Base-by-base conservation (phyloP, 2,329 filamentous ascomycete species). In the Emericellopsis cladophorae region DNA sequence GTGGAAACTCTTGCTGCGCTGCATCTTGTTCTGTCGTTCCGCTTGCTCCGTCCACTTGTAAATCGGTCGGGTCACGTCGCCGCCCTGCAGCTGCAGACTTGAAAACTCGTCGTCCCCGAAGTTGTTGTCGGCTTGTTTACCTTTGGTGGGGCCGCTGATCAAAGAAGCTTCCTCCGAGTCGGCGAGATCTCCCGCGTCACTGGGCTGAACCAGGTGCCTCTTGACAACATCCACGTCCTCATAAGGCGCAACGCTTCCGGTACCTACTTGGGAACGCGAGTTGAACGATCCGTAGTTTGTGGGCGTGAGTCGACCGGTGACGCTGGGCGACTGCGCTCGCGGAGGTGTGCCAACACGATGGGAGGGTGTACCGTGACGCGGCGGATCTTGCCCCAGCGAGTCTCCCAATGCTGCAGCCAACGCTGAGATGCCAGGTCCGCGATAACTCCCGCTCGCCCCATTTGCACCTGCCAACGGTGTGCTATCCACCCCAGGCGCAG, bases 21-120 rank as follows among this genome's bases (percentile, higher is more conserved):
- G 76, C 54, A 79, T 68, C 51, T 76, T 76, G 45, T 70, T 72
- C 49, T 80, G 76, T 37, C 77, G 69, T 54, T 93, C 81, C 40
- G 84, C 84, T 57, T 93, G 85, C 59, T 96, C 88, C 6, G 88
- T 87, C 86, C 93, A 98, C 51, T 86, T 82, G 67, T 98, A 98
- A 51, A 98, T 94, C 41, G 90, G 86, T 45, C 92, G 74, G 21
- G 90, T 95, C 43, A 95, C 83, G 57, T 98, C 92, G 47, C 92
- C 92, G 45, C 92, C 92, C 57, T 96, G 93, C 37, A 98, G 67
- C 55, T 81, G 81, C 57, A 98, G 62, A 61, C 92, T 96, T 24
- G 89, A 95, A 58, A 98, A 98, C 54, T 94, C 86, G 44, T 92
- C 84, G 6, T 81, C 77, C 45, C 77, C 72, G 50, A 52, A 53